Evolutionary conservation across 257 asterid genomes (phyloP).

Genomic region (Nicotiana sylvestris): DNA sequence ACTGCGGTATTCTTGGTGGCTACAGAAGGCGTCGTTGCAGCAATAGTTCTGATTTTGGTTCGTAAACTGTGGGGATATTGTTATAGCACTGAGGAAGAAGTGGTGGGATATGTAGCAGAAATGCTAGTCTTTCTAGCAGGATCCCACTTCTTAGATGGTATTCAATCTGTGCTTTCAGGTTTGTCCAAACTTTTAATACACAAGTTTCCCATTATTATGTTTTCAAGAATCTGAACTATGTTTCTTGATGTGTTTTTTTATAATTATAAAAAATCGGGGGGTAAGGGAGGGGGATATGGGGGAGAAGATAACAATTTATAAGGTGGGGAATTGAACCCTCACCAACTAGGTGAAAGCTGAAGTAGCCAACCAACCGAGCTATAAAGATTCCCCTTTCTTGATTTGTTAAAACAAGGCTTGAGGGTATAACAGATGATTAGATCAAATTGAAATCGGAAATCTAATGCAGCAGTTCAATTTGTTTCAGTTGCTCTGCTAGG

Average conservation of each 20-base stretch:
- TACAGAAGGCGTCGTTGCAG: constrained; percentile 42
- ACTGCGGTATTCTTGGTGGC: constrained; percentile 46
- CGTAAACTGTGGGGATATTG: constrained; percentile 60
- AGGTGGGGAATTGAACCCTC: no score
- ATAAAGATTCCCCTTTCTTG: no score
- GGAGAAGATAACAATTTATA: no score
- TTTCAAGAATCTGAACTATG: background rate
- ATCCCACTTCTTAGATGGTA: constrained; percentile 47
- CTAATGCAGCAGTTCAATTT: no score
- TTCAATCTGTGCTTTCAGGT: constrained; percentile 33
- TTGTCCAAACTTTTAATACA: background rate
- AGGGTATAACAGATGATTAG: background rate
- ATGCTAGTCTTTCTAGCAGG: constrained; percentile 53
- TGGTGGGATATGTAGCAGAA: constrained; percentile 42
- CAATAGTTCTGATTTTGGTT: constrained; percentile 31
- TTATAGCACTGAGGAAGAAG: constrained; percentile 40
- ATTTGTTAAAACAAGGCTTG: background rate
- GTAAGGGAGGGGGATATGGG: no score
- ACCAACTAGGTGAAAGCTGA: no score
- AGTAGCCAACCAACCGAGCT: no score
- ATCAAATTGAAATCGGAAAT: no score
- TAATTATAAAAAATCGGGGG: no score
- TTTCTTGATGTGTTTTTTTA: background rate
- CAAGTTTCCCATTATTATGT: background rate
- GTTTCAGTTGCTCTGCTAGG: no score